Evolutionary conservation across 257 asterid genomes (phyloP).

Genomic region (Nyctanthes arbortristis): DNA sequence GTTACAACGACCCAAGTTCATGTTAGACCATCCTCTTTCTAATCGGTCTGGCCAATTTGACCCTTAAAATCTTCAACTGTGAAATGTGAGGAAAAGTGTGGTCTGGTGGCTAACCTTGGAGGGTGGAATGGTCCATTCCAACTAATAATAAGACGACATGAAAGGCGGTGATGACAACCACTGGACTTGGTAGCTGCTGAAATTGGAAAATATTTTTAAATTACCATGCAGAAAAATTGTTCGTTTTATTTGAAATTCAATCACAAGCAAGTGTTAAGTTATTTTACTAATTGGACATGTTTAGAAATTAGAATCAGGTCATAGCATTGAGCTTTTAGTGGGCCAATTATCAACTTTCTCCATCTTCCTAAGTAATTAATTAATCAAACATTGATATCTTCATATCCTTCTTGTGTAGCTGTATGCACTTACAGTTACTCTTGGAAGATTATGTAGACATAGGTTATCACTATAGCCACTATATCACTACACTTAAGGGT

Average conservation of each 20-base stretch:
- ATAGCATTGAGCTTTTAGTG: neutral
- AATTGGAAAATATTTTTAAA: neutral
- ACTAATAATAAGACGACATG: neutral
- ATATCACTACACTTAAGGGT: neutral
- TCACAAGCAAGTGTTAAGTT: neutral
- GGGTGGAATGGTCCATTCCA: neutral
- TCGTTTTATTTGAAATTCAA: neutral
- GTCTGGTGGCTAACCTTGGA: neutral
- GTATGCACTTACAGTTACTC: neutral
- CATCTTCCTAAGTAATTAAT: neutral
- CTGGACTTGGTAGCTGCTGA: neutral
- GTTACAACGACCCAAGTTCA: neutral
- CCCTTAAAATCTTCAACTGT: neutral
- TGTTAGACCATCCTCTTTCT: neutral
- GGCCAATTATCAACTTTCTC: neutral
- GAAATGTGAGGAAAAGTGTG: neutral
- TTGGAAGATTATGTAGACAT: neutral
- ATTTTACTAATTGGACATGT: neutral
- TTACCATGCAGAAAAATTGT: neutral
- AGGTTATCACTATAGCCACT: neutral
- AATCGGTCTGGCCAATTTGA: neutral
- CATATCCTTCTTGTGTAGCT: neutral
- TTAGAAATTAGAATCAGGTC: neutral
- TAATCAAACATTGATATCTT: neutral
- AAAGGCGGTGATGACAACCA: neutral